These are phyloP conservation scores for Phylloporus rhodoxanthus DNA, from an alignment of 768 basidiomycete species.

Conservation along the genomic window DNA sequence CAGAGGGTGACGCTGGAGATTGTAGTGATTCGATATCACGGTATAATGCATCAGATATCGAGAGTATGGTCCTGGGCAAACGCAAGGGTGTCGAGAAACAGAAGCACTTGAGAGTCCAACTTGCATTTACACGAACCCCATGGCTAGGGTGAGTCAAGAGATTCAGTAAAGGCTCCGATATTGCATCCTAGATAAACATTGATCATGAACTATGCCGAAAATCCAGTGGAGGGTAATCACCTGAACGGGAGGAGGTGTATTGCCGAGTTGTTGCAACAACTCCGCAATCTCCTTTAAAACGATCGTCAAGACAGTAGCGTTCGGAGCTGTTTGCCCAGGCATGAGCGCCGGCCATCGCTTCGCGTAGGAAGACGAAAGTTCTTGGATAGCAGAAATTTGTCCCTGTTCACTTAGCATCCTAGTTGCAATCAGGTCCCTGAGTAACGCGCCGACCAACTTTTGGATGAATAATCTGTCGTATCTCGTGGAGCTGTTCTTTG, in stretches of 20 bases:
- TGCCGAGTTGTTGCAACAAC: conserved; percentile 82
- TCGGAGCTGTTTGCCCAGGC: conserved; percentile 73
- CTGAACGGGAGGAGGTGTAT: conserved; percentile 85
- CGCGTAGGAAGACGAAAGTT: conserved; percentile 73
- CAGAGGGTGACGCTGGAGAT: conserved; percentile 65
- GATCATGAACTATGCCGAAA: background rate
- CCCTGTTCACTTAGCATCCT: conserved; percentile 90
- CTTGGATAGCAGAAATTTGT: conserved; percentile 86
- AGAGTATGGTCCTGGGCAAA: conserved; percentile 71
- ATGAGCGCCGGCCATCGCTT: conserved; percentile 92
- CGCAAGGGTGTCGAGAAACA: conserved; percentile 85
- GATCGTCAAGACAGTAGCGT: conserved; percentile 61
- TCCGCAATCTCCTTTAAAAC: conserved; percentile 81
- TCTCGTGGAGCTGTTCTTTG: conserved; percentile 48
- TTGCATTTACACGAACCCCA: conserved; percentile 76
- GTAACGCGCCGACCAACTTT: conserved; percentile 65
- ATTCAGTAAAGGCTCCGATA: conserved; percentile 79
- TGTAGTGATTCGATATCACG: conserved; percentile 72
- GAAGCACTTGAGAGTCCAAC: conserved; percentile 87
- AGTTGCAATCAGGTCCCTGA: conserved; percentile 83
- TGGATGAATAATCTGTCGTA: conserved; percentile 73
- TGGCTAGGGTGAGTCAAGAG: conserved; percentile 85
- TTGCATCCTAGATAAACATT: conserved; percentile 54
- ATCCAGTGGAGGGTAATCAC: conserved; percentile 29
- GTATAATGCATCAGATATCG: conserved; percentile 74